Percentiles rank a stretch among this genome's conserved stretches.
phyloP scores from a whole-genome alignment of 192 early-diverging fungal genomes.

The Spizellomyces sp. region DNA sequence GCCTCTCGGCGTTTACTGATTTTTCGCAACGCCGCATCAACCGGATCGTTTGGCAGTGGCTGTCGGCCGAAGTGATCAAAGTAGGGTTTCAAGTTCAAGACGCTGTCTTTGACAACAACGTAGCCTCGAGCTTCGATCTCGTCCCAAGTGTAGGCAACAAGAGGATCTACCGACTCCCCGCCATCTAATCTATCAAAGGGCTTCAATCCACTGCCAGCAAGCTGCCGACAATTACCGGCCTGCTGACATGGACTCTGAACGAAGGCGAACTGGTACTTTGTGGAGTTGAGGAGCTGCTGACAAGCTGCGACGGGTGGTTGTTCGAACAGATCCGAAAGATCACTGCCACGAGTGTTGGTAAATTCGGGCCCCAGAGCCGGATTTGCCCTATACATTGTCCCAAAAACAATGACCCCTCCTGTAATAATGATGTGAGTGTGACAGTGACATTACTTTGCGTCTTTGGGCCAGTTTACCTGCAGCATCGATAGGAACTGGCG shows the following conservation, averaged over 20 bases:
- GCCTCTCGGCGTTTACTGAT: constrained; percentile 66
- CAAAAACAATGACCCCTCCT: constrained; percentile 18
- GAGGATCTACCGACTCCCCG: constrained; percentile 18
- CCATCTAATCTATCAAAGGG: constrained; percentile 35
- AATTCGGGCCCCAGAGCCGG: constrained; percentile 4
- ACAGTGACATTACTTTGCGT: too few species aligned
- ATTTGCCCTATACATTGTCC: constrained; percentile 14
- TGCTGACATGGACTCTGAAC: constrained; percentile 17
- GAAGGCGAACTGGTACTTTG: constrained; percentile 25
- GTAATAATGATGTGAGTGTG: too few species aligned
- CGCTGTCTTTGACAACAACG: constrained; percentile 20
- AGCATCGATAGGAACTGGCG: constrained; percentile 5
- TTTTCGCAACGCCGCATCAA: constrained; percentile 60
- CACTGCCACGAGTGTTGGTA: constrained; percentile 16
- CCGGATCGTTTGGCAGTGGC: constrained; percentile 17
- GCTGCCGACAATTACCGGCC: not conserved
- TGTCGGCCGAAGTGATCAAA: constrained; percentile 10
- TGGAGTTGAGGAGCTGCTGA: not conserved
- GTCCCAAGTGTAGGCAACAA: constrained; percentile 29
- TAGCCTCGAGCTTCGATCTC: constrained; percentile 19
- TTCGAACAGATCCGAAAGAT: constrained; percentile 23
- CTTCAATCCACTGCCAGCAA: not conserved
- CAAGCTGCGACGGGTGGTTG: constrained; percentile 6
- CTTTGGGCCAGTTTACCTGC: not conserved
- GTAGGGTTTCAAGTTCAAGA: constrained; percentile 34